These are phyloP conservation scores for Poronia punctata DNA, from an alignment of 495 filamentous ascomycete species.

Conservation along the genomic window DNA sequence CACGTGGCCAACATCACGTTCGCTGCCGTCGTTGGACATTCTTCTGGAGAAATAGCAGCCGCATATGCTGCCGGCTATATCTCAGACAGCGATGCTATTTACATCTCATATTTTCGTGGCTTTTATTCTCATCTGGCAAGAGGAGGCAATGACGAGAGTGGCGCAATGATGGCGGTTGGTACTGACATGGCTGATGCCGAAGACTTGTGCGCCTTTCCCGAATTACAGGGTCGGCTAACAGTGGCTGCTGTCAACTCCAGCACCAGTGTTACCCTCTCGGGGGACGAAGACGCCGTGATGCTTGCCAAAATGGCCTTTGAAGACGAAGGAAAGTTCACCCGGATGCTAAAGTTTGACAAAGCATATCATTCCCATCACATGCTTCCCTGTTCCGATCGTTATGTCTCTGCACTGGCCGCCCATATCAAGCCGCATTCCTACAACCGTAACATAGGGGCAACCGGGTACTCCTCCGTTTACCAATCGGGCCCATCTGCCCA, in stretches of 20 bases:
- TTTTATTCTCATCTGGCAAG: not conserved
- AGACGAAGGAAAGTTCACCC: slow-evolving; percentile 34
- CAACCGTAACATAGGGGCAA: no score
- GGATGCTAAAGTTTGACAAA: slow-evolving; percentile 36
- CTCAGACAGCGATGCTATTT: slow-evolving; percentile 21
- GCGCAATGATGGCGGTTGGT: slow-evolving; percentile 1
- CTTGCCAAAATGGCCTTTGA: slow-evolving; percentile 34
- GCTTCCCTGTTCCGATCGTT: slow-evolving; percentile 32
- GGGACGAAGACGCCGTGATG: slow-evolving; percentile 13
- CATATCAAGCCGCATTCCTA: no score
- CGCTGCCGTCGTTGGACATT: slow-evolving; percentile 49
- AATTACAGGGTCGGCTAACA: not conserved
- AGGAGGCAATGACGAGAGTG: no score
- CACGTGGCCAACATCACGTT: slow-evolving; percentile 33
- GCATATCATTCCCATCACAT: slow-evolving; percentile 51
- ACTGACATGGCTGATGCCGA: not conserved
- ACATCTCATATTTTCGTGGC: slow-evolving; percentile 4
- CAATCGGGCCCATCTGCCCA: no score
- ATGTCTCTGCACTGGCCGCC: no score
- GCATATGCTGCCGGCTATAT: slow-evolving; percentile 38
- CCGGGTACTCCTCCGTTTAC: no score
- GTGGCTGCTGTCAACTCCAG: not conserved
- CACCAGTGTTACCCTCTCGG: not conserved
- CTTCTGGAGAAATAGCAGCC: slow-evolving; percentile 44
- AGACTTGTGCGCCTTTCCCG: not conserved